A percentile compares a stretch with the other conserved stretches of the same genome.
Conservation (phyloP, 805 yeast genomes). For the Wickerhamomyces silvicola region DNA sequence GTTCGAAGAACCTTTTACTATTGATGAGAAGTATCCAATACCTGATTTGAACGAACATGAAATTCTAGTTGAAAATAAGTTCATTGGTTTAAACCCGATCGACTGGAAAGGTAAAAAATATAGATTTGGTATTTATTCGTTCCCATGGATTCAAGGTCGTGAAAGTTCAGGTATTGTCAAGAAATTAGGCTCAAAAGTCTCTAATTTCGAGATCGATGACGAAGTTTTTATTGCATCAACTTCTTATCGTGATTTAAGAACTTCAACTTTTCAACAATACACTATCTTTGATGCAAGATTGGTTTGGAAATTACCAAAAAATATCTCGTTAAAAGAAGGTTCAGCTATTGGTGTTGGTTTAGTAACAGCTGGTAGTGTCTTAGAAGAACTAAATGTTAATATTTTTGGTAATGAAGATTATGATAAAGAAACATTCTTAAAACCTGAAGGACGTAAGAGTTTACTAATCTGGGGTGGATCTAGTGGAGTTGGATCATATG, state of each 20-base stretch:
- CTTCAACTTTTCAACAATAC: conserved; percentile 42
- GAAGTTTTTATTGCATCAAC: conserved; percentile 40
- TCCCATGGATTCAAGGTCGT: conserved; percentile 47
- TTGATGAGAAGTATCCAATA: conserved; percentile 14
- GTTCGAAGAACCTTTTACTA: conserved; percentile 20
- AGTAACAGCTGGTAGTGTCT: conserved; percentile 35
- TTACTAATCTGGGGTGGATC: conserved; percentile 44
- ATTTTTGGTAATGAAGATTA: conserved; percentile 12
- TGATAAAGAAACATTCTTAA: conserved; percentile 4
- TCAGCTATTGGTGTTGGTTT: conserved; percentile 43
- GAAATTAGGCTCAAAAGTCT: conserved; percentile 28
- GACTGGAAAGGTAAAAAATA: conserved; percentile 45
- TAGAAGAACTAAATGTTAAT: conserved; percentile 21
- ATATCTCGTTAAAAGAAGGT: conserved; percentile 30
- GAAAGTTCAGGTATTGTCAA: conserved; percentile 38
- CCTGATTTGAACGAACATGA: conserved; percentile 24
- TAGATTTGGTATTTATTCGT: conserved; percentile 38
- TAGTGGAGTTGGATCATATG: conserved; percentile 39
- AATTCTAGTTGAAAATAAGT: conserved; percentile 24
- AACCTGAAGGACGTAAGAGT: conserved; percentile 11
- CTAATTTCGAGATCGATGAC: conserved; percentile 26
- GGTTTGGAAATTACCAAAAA: conserved; percentile 37
- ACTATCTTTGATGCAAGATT: conserved; percentile 38
- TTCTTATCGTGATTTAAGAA: conserved; percentile 38
- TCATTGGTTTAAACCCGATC: conserved; percentile 39